A percentile compares a stretch with the other conserved stretches of the same genome.
Evolutionary conservation across 768 basidiomycete genomes (phyloP).

Genomic region (Boletus coccyginus): DNA sequence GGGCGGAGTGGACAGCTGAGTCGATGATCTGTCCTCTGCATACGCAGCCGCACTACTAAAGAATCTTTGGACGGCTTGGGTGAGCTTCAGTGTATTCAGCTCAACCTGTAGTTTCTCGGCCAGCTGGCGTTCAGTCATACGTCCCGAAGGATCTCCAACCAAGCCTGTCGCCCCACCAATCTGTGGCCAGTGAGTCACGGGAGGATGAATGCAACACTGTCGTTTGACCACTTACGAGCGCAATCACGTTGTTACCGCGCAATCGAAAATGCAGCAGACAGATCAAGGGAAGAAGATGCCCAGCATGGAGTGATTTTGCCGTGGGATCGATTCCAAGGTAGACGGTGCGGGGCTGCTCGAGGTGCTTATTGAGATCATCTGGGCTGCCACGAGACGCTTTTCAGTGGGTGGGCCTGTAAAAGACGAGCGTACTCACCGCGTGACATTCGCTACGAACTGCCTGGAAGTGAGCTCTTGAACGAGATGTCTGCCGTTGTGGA

Average conservation of each 20-base stretch:
- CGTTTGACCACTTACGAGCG: constrained; percentile 59
- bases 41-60: constrained; percentile 66
- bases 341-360: constrained; percentile 44
- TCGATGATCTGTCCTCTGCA: constrained; percentile 39
- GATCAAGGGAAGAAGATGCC: constrained; percentile 88
- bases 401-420: constrained; percentile 1
- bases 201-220: background rate
- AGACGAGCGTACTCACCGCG: constrained; percentile 27
- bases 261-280: constrained; percentile 84
- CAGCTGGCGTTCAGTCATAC: constrained; percentile 73
- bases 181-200: constrained; percentile 39
- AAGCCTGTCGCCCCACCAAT: constrained; percentile 95
- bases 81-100: constrained; percentile 63
- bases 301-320: constrained; percentile 85
- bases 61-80: constrained; percentile 65
- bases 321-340: constrained; percentile 96
- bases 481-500: constrained; percentile 23
- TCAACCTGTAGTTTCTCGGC: constrained; percentile 59
- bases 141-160: constrained; percentile 96
- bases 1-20: constrained; percentile 5
- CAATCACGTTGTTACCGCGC: constrained; percentile 78
- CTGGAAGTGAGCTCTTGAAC: constrained; percentile 34
- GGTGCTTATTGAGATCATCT: constrained; percentile 41
- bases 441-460: constrained; percentile 36
- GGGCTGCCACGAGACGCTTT: constrained; percentile 30